A percentile compares a stretch with the other conserved stretches of the same genome.
These are phyloP conservation scores for Sporothrix sp. DNA, from an alignment of 2,329 filamentous ascomycete species.

Conservation along the genomic window DNA sequence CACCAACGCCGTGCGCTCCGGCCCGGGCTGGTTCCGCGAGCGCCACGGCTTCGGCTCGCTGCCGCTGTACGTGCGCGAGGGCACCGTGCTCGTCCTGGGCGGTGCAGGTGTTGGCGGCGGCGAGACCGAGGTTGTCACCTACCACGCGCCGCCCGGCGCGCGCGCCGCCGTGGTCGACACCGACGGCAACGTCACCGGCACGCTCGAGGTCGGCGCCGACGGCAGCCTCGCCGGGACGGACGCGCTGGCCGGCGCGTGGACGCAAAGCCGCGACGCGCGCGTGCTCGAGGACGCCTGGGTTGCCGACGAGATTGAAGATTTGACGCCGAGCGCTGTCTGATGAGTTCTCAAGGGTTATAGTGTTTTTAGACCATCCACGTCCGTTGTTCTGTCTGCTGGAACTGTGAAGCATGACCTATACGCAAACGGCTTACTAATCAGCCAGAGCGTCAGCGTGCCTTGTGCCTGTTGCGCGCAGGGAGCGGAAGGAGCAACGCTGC, in stretches of 20 bases:
- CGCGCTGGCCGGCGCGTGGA: background rate
- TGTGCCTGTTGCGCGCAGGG: no score
- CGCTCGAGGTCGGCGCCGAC: background rate
- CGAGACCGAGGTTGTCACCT: background rate
- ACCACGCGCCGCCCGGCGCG: background rate
- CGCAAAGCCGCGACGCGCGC: background rate
- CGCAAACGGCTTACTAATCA: no score
- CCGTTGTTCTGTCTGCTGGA: no score
- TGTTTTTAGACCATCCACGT: no score
- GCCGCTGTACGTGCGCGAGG: slow-evolving; percentile 43
- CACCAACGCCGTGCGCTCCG: slow-evolving; percentile 38
- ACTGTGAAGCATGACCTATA: no score
- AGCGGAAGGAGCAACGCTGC: no score
- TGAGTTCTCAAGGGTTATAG: no score
- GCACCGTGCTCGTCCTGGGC: background rate
- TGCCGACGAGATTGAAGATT: background rate
- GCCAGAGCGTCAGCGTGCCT: no score
- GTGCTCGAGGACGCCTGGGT: background rate
- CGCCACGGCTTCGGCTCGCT: slow-evolving; percentile 48
- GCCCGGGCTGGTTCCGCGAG: slow-evolving; percentile 50
- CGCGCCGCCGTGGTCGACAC: background rate
- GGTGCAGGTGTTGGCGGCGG: background rate
- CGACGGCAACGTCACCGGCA: background rate
- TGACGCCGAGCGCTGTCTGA: no score
- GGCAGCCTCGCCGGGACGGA: background rate